Evolutionary conservation across 2,329 filamentous ascomycete species (phyloP), one percentile per base, ranked within the genome.

Genomic region (Penicillium sp.): DNA sequence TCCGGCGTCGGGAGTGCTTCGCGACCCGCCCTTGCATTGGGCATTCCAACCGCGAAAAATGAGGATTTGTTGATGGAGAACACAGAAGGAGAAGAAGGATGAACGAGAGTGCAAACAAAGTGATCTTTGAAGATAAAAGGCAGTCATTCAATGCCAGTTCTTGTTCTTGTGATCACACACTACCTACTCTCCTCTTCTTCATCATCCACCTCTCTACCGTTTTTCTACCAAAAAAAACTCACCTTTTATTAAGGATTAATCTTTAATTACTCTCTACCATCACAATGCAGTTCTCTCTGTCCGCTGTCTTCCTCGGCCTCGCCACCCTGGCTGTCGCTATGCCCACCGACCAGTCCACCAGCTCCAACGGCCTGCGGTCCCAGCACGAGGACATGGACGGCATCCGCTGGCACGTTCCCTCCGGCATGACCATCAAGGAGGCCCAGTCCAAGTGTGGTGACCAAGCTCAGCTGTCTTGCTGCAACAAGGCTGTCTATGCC

Each of bases 371-470:
- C 31, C 55, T 68, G 14, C 63, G 53, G 58, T 73, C 73, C 65
- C 68, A 71, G 68, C 69, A 70, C 22, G 72, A 73, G 68, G 65
- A 63, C 66, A 46, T 74, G 18, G 60, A 27, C 27, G 41, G 41
- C 22, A 27, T 74, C 64, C 61, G 63, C 60, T 76, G 73, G 70
- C 66, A 67, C 56, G 72, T 76, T 11, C 69, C 67, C 35, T 58
- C 68, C 36, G 55, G 69, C 54, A 55, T 75, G 54, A 75, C 71
- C 33, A 68, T 75, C 62, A 65, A 75, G 69, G 69, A 76, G 70
- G 73, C 72, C 51, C 68, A 73, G 69, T 69, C 70, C 63, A 74
- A 74, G 69, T 76, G 74, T 41, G 74, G 73, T 73, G 66, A 73
- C 65, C 63, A 75, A 64, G 71, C 73, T 58, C 69, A 75, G 67